Base-by-base conservation (phyloP, 805 yeast species). In the Starmerella tilneyi region DNA sequence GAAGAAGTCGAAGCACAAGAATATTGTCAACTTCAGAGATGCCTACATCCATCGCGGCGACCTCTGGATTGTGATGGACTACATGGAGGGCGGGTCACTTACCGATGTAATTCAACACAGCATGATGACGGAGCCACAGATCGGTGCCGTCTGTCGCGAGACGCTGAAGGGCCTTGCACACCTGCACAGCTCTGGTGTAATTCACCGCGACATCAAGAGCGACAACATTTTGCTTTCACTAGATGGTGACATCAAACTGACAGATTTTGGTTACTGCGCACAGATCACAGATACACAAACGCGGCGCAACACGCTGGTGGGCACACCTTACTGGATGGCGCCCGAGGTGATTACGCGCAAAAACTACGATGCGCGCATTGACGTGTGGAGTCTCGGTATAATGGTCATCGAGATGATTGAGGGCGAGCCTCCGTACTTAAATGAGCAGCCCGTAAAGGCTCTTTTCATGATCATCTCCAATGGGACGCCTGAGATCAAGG, bases 241-340 rank as follows among this genome's bases (percentile, higher is more conserved):
- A 64, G 74, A 74, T 33, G 98, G 98, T 32, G 81, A 85, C 53
- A 85, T 92, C 59, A 92, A 92, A 65, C 71, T 92, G 61, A 92
- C 98, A 0, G 98, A 92, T 66, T 84, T 84, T 62, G 94, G 94
- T 0, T 92, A 89, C 68, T 92, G 98, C 67, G 99, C 98, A 0
- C 94, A 88, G 63, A 72, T 83, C 49, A 83, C 81, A 29, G 94
- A 81, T 53, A 74, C 75, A 44, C 81, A 83, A 53, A 69, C 82
- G 45, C 88, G 89, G 63, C 78, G 99, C 62, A 86, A 95, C 3
- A 92, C 99, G 4, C 85, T 92, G 94, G 98, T 92, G 15, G 99
- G 99, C 13, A 92, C 99, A 0, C 98, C 99, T 12, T 92, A 92
- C 63, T 92, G 99, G 99, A 92, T 92, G 99, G 99, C 99, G 0